Percentiles rank a stretch among this genome's conserved stretches.
These are phyloP conservation scores for Metschnikowia baotianmanensis DNA, from an alignment of 805 yeast genomes.

Conservation along the genomic window DNA sequence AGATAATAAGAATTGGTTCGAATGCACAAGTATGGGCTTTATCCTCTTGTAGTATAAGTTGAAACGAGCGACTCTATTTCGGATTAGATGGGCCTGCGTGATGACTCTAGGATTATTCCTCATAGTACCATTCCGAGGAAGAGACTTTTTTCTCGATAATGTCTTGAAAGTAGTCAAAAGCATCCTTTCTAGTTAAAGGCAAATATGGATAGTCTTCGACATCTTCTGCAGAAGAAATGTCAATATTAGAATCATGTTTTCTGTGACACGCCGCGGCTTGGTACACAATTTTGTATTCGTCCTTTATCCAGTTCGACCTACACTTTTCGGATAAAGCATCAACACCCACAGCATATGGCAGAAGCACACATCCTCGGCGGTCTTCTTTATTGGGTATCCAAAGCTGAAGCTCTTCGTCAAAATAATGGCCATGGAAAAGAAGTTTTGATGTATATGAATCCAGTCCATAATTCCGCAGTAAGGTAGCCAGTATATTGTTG, in stretches of 20 bases:
- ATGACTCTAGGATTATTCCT: not conserved
- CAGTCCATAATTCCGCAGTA: conserved; percentile 32
- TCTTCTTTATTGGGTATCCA: conserved; percentile 49
- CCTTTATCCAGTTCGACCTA: conserved; percentile 20
- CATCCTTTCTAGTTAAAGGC: conserved; percentile 41
- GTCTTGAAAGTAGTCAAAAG: conserved; percentile 17
- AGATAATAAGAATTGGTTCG: too few relatives aligned
- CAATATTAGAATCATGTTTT: conserved; percentile 23
- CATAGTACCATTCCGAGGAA: conserved; percentile 11
- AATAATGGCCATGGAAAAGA: conserved; percentile 32
- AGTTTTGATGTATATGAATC: conserved; percentile 28
- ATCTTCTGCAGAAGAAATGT: conserved; percentile 25
- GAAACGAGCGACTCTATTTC: too few relatives aligned
- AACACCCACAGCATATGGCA: conserved; percentile 39
- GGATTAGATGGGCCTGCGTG: too few relatives aligned
- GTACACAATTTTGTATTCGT: conserved; percentile 34
- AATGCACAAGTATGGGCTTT: too few relatives aligned
- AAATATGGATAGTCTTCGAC: conserved; percentile 27
- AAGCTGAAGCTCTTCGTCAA: conserved; percentile 40
- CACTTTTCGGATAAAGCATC: conserved; percentile 22
- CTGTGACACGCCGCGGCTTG: conserved; percentile 26
- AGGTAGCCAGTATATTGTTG: conserved; percentile 29
- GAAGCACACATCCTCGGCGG: conserved; percentile 20
- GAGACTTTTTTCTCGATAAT: conserved; percentile 9
- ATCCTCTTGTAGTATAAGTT: too few relatives aligned